phyloP scores from a whole-genome alignment of 1,284 basidiomycete species.

The Cerioporus squamosus region DNA sequence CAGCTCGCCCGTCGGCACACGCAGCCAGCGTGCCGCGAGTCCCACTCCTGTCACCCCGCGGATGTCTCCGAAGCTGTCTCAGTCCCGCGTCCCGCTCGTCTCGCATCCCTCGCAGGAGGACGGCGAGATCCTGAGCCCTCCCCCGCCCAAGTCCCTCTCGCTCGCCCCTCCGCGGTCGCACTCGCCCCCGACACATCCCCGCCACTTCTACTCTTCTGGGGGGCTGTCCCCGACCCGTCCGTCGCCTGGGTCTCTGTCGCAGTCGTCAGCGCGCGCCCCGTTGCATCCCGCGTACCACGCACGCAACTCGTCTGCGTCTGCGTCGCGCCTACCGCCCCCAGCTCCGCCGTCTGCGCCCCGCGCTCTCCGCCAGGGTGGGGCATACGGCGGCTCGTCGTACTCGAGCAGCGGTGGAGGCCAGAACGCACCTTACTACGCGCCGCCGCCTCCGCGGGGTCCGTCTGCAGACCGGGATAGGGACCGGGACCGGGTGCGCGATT shows the following conservation, averaged over 20 bases:
- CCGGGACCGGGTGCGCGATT: constrained; percentile 22
- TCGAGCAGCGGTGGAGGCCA: constrained; percentile 12
- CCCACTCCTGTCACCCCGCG: background rate
- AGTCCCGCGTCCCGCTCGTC: constrained; percentile 2
- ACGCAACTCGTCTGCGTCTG: constrained; percentile 28
- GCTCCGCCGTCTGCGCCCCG: constrained; percentile 40
- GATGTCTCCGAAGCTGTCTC: background rate
- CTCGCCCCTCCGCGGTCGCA: constrained; percentile 40
- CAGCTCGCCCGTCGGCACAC: background rate
- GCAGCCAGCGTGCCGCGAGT: background rate
- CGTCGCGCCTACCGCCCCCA: constrained; percentile 46
- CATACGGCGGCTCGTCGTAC: constrained; percentile 13
- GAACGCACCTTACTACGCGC: constrained; percentile 24
- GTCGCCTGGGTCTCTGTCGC: constrained; percentile 20
- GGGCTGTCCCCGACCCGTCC: constrained; percentile 28
- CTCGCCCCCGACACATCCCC: constrained; percentile 52
- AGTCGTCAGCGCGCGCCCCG: constrained; percentile 27
- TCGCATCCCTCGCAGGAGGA: constrained; percentile 50
- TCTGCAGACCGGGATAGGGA: constrained; percentile 47
- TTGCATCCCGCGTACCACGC: constrained; percentile 30
- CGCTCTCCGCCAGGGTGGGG: constrained; percentile 45
- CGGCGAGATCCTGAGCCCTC: constrained; percentile 52
- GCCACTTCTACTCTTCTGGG: constrained; percentile 40
- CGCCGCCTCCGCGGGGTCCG: constrained; percentile 41
- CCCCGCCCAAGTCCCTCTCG: constrained; percentile 36